phyloP scores from a whole-genome alignment of 805 yeast species.

The Brettanomyces sp. region DNA sequence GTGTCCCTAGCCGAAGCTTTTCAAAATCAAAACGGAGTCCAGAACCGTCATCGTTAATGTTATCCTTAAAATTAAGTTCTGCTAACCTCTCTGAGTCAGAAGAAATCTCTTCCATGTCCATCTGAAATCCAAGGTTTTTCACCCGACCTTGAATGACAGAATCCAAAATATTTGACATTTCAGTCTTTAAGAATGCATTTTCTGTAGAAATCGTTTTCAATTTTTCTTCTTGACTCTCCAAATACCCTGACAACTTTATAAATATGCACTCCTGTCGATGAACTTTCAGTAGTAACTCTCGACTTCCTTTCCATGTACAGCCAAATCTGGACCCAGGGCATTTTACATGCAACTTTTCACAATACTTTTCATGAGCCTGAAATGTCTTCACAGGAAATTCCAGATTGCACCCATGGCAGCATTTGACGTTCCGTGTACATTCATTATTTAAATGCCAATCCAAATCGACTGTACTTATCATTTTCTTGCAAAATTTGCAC shows the following conservation, averaged over 20 bases:
- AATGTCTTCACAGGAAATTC: slow-evolving; percentile 31
- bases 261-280: slow-evolving; percentile 23
- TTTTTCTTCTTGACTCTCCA: slow-evolving; percentile 20
- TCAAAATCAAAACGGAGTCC: slow-evolving; percentile 31
- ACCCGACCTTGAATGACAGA: slow-evolving; percentile 40
- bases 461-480: slow-evolving; percentile 22
- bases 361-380: slow-evolving; percentile 32
- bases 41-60: background rate
- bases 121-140: slow-evolving; percentile 39
- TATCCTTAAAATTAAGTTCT: background rate
- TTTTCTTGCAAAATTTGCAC: slow-evolving; percentile 29
- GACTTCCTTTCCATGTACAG: slow-evolving; percentile 36
- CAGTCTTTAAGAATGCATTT: slow-evolving; percentile 31
- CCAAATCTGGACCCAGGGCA: slow-evolving; percentile 43
- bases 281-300: slow-evolving; percentile 19
- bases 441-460: slow-evolving; percentile 28
- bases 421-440: slow-evolving; percentile 30
- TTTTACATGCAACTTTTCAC: slow-evolving; percentile 29
- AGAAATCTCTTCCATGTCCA: slow-evolving; percentile 36
- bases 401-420: slow-evolving; percentile 32
- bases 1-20: slow-evolving; percentile 32
- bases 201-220: slow-evolving; percentile 25
- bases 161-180: slow-evolving; percentile 35
- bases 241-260: slow-evolving; percentile 17
- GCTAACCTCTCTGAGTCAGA: slow-evolving; percentile 1